Evolutionary conservation across 2,329 filamentous ascomycete genomes (phyloP).

Genomic region (Apiospora aurea): DNA sequence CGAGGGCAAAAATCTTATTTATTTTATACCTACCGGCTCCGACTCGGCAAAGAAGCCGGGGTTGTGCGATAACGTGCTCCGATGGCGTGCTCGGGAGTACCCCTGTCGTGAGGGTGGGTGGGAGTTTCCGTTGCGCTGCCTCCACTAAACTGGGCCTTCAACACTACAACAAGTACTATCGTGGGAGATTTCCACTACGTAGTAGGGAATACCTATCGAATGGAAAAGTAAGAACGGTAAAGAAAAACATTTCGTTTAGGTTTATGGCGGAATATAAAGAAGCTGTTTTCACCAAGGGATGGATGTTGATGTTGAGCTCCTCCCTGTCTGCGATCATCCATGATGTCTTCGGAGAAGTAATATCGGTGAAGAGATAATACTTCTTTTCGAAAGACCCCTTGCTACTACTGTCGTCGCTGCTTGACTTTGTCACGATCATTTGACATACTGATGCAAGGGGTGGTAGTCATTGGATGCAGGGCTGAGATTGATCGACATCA

Average conservation of each 20-base stretch:
- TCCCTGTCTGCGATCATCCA: too few relatives aligned
- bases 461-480: neutral
- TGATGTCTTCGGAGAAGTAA: too few relatives aligned
- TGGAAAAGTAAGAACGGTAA: neutral
- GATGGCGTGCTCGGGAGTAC: conserved; percentile 12
- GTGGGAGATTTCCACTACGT: too few relatives aligned
- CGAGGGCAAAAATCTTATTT: neutral
- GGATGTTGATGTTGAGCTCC: too few relatives aligned
- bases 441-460: neutral
- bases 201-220: too few relatives aligned
- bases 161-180: neutral
- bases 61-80: conserved; percentile 2
- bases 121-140: neutral
- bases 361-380: too few relatives aligned
- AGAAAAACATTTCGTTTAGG: neutral
- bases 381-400: too few relatives aligned
- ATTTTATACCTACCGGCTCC: neutral
- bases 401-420: too few relatives aligned
- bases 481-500: neutral
- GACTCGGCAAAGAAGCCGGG: neutral
- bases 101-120: neutral
- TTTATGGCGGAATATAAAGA: neutral
- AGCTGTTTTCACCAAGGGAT: neutral
- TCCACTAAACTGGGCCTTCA: neutral
- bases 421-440: too few relatives aligned